Evolutionary conservation across 169 alveolate species (phyloP).

Genomic region (Plasmodium berghei): DNA sequence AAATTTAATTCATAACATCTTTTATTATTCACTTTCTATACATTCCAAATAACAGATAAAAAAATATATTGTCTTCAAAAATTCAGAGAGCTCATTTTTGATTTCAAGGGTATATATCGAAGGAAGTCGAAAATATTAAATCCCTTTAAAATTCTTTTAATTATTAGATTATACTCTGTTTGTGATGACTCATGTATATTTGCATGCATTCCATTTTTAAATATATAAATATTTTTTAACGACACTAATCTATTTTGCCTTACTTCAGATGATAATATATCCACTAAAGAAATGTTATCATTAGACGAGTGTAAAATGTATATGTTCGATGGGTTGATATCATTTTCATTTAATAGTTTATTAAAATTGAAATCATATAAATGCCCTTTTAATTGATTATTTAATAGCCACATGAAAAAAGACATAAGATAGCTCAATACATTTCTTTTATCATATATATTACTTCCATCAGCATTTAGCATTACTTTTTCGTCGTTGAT

Average conservation of each 20-base stretch:
- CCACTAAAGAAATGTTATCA: slow-evolving; percentile 59
- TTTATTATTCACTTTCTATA: not conserved
- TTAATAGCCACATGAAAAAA: slow-evolving; percentile 70
- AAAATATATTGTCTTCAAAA: not conserved
- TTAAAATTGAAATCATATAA: slow-evolving; percentile 61
- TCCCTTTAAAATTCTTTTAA: slow-evolving; percentile 69
- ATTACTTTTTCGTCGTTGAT: slow-evolving; percentile 38
- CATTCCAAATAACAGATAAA: not conserved
- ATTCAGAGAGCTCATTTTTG: slow-evolving; percentile 35
- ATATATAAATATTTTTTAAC: slow-evolving; percentile 54
- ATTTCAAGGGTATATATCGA: slow-evolving; percentile 56
- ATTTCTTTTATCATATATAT: slow-evolving; percentile 38
- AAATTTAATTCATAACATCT: slow-evolving; percentile 12
- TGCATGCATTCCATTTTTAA: slow-evolving; percentile 65
- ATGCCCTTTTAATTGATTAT: slow-evolving; percentile 73
- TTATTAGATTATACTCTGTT: slow-evolving; percentile 28
- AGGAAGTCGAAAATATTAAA: slow-evolving; percentile 50
- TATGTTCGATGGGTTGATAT: slow-evolving; percentile 64
- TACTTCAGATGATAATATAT: slow-evolving; percentile 42
- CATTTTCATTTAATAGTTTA: slow-evolving; percentile 50
- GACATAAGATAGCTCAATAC: slow-evolving; percentile 42
- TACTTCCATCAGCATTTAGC: slow-evolving; percentile 12
- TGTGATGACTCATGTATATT: slow-evolving; percentile 58
- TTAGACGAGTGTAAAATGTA: slow-evolving; percentile 50
- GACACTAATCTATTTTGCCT: slow-evolving; percentile 51